Conservation (phyloP, 2,329 filamentous ascomycete species). For the Bipolaris sorokiniana region DNA sequence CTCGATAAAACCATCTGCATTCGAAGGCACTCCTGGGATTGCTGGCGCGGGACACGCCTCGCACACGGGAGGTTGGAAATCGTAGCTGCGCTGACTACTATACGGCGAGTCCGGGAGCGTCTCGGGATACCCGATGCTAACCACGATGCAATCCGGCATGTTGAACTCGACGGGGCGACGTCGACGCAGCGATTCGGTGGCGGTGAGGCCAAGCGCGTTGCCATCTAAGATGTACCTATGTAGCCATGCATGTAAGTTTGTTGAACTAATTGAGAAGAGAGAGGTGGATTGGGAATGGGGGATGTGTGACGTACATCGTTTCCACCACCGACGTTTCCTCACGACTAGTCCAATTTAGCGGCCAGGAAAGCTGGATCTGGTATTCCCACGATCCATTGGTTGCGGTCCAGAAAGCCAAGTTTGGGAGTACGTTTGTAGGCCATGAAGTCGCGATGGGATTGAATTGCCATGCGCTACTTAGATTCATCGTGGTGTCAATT, state of each 20-base stretch:
- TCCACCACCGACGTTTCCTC: slow-evolving; percentile 34
- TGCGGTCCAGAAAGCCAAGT: slow-evolving; percentile 38
- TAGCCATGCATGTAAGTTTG: slow-evolving; percentile 12
- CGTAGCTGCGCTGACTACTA: slow-evolving; percentile 31
- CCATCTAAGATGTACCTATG: slow-evolving; percentile 43
- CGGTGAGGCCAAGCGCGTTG: slow-evolving; percentile 37
- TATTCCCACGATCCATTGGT: slow-evolving; percentile 45
- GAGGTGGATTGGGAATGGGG: no score
- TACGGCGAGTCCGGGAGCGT: slow-evolving; percentile 41
- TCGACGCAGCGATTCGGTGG: slow-evolving; percentile 39
- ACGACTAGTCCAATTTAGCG: slow-evolving; percentile 41
- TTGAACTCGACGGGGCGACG: slow-evolving; percentile 41
- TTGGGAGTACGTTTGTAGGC: slow-evolving; percentile 35
- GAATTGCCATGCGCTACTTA: slow-evolving; percentile 40
- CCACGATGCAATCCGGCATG: slow-evolving; percentile 39
- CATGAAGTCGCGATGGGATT: slow-evolving; percentile 34
- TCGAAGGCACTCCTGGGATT: slow-evolving; percentile 48
- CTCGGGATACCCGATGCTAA: slow-evolving; percentile 41
- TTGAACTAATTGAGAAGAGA: background rate
- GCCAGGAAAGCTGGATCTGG: slow-evolving; percentile 43
- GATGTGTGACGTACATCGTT: slow-evolving; percentile 33
- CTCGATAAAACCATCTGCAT: slow-evolving; percentile 54
- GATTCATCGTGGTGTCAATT: slow-evolving; percentile 16
- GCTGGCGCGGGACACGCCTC: slow-evolving; percentile 33
- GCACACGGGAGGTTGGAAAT: slow-evolving; percentile 43